Percentiles rank a stretch among this genome's conserved stretches.
Evolutionary conservation across 768 basidiomycete species (phyloP).

Genomic region (Scleroderma bovista): DNA sequence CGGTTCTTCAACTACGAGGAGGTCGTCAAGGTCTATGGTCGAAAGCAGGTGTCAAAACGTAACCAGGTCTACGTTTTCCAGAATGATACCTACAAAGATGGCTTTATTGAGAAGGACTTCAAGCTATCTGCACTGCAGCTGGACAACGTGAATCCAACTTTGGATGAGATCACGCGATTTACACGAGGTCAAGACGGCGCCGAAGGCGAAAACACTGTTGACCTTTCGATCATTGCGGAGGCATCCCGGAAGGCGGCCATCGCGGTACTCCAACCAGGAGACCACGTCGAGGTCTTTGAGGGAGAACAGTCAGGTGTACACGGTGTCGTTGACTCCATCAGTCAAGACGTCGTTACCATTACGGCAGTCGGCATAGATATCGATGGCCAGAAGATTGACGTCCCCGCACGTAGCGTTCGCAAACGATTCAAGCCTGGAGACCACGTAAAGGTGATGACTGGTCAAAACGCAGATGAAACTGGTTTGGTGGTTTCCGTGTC

Average conservation of each 20-base stretch:
- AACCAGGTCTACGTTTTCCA: slow-evolving; percentile 80
- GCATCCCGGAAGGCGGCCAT: slow-evolving; percentile 89
- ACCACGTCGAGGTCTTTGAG: slow-evolving; percentile 95
- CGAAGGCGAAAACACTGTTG: slow-evolving; percentile 64
- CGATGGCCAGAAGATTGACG: slow-evolving; percentile 80
- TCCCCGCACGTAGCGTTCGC: slow-evolving; percentile 82
- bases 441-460: slow-evolving; percentile 97
- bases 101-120: slow-evolving; percentile 96
- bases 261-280: slow-evolving; percentile 92
- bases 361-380: slow-evolving; percentile 77
- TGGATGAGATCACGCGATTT: slow-evolving; percentile 95
- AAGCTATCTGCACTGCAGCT: slow-evolving; percentile 68
- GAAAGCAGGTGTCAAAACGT: slow-evolving; percentile 69
- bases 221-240: slow-evolving; percentile 88
- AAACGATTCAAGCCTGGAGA: slow-evolving; percentile 97
- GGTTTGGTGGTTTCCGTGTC: slow-evolving; percentile 91
- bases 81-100: slow-evolving; percentile 90
- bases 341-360: slow-evolving; percentile 81
- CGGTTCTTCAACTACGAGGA: slow-evolving; percentile 94
- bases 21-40: slow-evolving; percentile 78
- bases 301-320: slow-evolving; percentile 93
- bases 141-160: slow-evolving; percentile 90
- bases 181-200: slow-evolving; percentile 68
- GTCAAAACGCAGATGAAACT: slow-evolving; percentile 91
- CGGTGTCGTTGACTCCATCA: slow-evolving; percentile 87